Evolutionary conservation across 805 yeast genomes (phyloP).

Genomic region (Kazachstania kunashirensis): DNA sequence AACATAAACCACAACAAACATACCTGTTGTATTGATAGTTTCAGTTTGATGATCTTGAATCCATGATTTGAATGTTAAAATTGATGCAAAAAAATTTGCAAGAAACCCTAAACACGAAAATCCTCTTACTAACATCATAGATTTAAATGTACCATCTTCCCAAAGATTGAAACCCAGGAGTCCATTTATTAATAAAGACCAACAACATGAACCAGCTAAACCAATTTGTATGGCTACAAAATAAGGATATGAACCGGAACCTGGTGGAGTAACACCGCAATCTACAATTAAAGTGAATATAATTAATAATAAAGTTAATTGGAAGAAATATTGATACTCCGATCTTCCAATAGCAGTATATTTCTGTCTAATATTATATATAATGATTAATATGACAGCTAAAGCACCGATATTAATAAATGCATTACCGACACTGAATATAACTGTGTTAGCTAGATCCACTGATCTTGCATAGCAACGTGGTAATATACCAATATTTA

Average conservation of each 20-base stretch:
- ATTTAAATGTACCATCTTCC: slow-evolving; percentile 80
- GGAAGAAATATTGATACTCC: slow-evolving; percentile 71
- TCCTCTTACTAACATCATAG: slow-evolving; percentile 49
- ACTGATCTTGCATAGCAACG: slow-evolving; percentile 79
- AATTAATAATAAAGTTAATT: slow-evolving; percentile 46
- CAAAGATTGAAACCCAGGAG: slow-evolving; percentile 78
- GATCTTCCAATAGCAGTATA: slow-evolving; percentile 91
- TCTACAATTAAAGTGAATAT: slow-evolving; percentile 70
- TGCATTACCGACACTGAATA: slow-evolving; percentile 81
- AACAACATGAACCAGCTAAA: slow-evolving; percentile 58
- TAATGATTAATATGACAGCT: slow-evolving; percentile 52
- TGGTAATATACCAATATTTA: slow-evolving; percentile 58
- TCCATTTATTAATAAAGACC: slow-evolving; percentile 63
- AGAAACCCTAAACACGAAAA: slow-evolving; percentile 50
- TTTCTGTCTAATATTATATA: slow-evolving; percentile 70
- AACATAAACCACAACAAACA: slow-evolving; percentile 63
- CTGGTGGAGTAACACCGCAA: slow-evolving; percentile 88
- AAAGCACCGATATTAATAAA: slow-evolving; percentile 74
- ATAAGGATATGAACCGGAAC: slow-evolving; percentile 62
- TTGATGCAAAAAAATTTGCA: slow-evolving; percentile 53
- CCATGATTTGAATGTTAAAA: slow-evolving; percentile 68
- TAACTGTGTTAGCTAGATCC: slow-evolving; percentile 81
- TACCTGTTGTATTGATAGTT: slow-evolving; percentile 46
- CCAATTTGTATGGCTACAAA: slow-evolving; percentile 80
- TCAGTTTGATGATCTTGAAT: slow-evolving; percentile 36